Evolutionary conservation across 768 basidiomycete genomes (phyloP).

Genomic region (Ramaria sp.): DNA sequence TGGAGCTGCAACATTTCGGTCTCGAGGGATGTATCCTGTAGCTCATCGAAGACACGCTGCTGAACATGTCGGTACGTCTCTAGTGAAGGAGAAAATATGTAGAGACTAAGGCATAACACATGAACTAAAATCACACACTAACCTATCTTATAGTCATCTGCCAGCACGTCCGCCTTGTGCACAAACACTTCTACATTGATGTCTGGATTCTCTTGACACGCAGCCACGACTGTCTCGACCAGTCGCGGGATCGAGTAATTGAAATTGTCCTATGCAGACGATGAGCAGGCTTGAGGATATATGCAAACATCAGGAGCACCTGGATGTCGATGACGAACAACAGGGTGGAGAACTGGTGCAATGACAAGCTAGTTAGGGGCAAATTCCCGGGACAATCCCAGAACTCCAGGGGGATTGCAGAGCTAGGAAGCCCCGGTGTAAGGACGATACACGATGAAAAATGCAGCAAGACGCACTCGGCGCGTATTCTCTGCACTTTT

Average conservation of each 20-base stretch:
- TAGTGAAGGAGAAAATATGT: constrained; percentile 20
- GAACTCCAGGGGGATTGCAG: constrained; percentile 85
- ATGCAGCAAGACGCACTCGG: constrained; percentile 52
- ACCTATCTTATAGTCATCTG: constrained; percentile 87
- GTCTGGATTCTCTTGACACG: constrained; percentile 62
- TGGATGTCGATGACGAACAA: constrained; percentile 95
- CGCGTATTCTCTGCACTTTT: constrained; percentile 57
- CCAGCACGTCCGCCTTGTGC: constrained; percentile 85
- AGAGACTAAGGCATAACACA: constrained; percentile 2
- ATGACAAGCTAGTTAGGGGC: constrained; percentile 67
- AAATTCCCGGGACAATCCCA: constrained; percentile 92
- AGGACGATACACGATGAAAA: not conserved
- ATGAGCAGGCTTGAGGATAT: not conserved
- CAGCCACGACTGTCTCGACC: constrained; percentile 69
- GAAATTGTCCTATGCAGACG: constrained; percentile 57
- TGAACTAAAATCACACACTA: constrained; percentile 15
- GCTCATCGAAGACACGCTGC: constrained; percentile 73
- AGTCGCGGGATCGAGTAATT: constrained; percentile 75
- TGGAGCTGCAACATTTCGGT: constrained; percentile 71
- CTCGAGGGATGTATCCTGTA: constrained; percentile 62
- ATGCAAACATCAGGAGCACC: constrained; percentile 31
- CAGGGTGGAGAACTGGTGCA: constrained; percentile 73
- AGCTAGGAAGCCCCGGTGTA: constrained; percentile 34
- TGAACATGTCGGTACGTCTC: constrained; percentile 91
- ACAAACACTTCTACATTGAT: constrained; percentile 87